A percentile compares a stretch with the other conserved stretches of the same genome.
phyloP scores from a whole-genome alignment of 73 alveolate species.

The Stentor roeselii region DNA sequence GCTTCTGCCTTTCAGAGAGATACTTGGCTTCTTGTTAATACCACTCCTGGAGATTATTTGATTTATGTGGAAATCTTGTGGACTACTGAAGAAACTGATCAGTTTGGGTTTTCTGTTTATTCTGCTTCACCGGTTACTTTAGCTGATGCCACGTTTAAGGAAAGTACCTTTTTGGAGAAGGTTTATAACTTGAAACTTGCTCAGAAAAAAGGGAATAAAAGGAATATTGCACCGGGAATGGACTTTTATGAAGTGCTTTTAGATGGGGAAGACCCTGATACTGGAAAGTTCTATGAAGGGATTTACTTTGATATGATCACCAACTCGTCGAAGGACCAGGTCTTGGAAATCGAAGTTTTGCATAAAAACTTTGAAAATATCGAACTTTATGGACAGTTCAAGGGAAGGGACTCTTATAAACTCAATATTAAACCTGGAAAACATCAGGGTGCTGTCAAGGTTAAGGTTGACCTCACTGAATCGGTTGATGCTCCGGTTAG shows the following conservation, averaged over 20 bases:
- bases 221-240: neutral
- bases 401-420: conserved; percentile 12
- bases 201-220: neutral
- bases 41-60: conserved; percentile 67
- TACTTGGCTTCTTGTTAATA: conserved; percentile 53
- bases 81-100: conserved; percentile 31
- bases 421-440: conserved; percentile 11
- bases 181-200: conserved; percentile 16
- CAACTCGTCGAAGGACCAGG: neutral
- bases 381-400: conserved; percentile 6
- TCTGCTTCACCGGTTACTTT: conserved; percentile 4
- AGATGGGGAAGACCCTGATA: conserved; percentile 7
- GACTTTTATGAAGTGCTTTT: neutral
- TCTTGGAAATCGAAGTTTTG: neutral
- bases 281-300: conserved; percentile 20
- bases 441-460: neutral
- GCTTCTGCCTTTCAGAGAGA: conserved; percentile 48
- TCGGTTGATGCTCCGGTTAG: conserved; percentile 6
- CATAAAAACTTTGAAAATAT: neutral
- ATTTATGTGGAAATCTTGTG: conserved; percentile 69
- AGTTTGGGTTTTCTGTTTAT: conserved; percentile 34
- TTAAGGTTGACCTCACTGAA: conserved; percentile 16
- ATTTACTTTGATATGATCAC: neutral
- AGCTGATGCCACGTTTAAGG: conserved; percentile 11
- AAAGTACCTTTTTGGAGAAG: neutral